These are phyloP conservation scores for Atkinsonella hypoxylon DNA, from an alignment of 2,329 filamentous ascomycete species.

Conservation along the genomic window DNA sequence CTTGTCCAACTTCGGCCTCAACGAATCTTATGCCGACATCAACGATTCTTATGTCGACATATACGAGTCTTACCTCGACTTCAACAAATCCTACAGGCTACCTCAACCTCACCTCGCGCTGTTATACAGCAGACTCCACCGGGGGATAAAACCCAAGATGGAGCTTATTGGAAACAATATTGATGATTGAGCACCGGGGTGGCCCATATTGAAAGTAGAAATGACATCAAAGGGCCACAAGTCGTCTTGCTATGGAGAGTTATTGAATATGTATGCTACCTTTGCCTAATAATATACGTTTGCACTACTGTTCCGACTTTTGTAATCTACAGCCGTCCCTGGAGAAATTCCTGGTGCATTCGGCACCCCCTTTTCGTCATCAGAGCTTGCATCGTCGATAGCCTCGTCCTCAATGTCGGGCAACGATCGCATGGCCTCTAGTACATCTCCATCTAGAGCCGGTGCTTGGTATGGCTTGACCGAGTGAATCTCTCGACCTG, in stretches of 20 bases:
- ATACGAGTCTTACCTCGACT: not conserved
- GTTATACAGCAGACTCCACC: not conserved
- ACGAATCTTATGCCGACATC: not conserved
- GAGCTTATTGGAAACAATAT: too few species aligned
- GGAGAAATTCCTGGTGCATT: slow-evolving; percentile 37
- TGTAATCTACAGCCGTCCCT: slow-evolving; percentile 30
- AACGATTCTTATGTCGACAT: too few species aligned
- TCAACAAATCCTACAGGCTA: too few species aligned
- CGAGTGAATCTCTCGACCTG: slow-evolving; percentile 73
- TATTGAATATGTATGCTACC: not conserved
- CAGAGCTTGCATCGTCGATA: slow-evolving; percentile 24
- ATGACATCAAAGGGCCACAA: not conserved
- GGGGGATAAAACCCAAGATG: too few species aligned
- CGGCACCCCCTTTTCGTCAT: slow-evolving; percentile 22
- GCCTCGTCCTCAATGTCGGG: slow-evolving; percentile 23
- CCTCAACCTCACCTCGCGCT: too few species aligned
- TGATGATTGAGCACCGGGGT: not conserved
- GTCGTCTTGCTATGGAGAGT: not conserved
- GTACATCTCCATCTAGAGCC: slow-evolving; percentile 47
- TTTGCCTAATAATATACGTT: slow-evolving; percentile 25
- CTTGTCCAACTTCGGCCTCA: slow-evolving; percentile 7
- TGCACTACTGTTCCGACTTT: slow-evolving; percentile 16
- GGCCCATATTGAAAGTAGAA: not conserved
- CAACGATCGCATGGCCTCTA: slow-evolving; percentile 46
- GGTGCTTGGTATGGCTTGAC: slow-evolving; percentile 58